Percentiles rank a stretch among this genome's conserved stretches.
Conservation (phyloP, 2,329 filamentous ascomycete genomes). For the Stromatinia cepivora region DNA sequence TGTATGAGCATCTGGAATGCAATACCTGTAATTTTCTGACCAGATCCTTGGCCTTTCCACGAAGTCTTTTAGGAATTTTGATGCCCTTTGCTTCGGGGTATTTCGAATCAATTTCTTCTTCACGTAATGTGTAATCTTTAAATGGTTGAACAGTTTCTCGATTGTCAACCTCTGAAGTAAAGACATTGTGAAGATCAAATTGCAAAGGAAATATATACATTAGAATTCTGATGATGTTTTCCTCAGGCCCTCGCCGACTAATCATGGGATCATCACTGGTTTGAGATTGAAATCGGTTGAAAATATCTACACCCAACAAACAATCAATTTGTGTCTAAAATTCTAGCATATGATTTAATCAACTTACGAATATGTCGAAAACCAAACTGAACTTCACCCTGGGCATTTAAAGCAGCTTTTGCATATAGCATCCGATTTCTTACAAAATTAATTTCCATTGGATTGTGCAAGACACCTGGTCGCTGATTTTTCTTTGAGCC, state of each 20-base stretch:
- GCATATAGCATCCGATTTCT: conserved; percentile 87
- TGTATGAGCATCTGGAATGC: conserved; percentile 76
- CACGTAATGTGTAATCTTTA: conserved; percentile 82
- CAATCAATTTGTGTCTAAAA: conserved; percentile 32
- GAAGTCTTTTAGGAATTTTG: conserved; percentile 64
- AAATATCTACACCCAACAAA: conserved; percentile 60
- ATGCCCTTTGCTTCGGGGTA: conserved; percentile 33
- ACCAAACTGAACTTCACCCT: conserved; percentile 69
- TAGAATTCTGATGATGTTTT: conserved; percentile 69
- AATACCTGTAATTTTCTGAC: conserved; percentile 67
- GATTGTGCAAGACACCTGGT: conserved; percentile 45
- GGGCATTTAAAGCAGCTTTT: conserved; percentile 67
- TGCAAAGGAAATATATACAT: conserved; percentile 94
- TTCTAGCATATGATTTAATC: neutral
- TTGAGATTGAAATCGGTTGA: conserved; percentile 64
- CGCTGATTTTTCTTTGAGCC: neutral
- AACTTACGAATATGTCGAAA: conserved; percentile 76
- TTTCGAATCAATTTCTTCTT: conserved; percentile 67
- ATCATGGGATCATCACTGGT: neutral
- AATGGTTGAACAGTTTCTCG: conserved; percentile 70
- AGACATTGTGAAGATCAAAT: conserved; percentile 90
- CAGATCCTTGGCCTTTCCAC: conserved; percentile 60
- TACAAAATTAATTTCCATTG: conserved; percentile 65
- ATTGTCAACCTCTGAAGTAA: conserved; percentile 66
- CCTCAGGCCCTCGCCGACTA: conserved; percentile 4